Conservation (phyloP, 176 grass and related monocot species). For the Aechmea fasciata region DNA sequence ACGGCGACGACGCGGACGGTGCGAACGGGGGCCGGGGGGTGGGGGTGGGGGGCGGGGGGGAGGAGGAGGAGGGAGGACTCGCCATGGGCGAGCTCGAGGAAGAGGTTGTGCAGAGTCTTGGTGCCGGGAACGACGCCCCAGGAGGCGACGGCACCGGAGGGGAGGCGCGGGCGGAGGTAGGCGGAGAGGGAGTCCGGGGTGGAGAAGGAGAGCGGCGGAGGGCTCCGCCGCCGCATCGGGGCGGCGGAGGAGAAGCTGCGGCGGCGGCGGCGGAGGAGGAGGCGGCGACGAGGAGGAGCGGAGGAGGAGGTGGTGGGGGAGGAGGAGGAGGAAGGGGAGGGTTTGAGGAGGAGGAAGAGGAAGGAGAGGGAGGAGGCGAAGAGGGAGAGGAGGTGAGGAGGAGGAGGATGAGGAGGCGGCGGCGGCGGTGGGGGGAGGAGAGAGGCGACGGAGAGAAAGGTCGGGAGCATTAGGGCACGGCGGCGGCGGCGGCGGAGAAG, state of each 20-base stretch:
- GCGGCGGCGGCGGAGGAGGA: conserved; percentile 54
- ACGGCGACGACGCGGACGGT: conserved; percentile 68
- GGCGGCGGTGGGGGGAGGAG: background rate
- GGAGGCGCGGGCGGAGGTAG: conserved; percentile 52
- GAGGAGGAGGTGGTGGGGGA: conserved; percentile 34
- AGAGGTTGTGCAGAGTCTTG: conserved; percentile 77
- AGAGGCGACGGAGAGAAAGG: conserved; percentile 13
- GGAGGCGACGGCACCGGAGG: conserved; percentile 28
- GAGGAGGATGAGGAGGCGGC: conserved; percentile 15
- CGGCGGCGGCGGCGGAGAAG: background rate
- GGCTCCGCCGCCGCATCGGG: conserved; percentile 28
- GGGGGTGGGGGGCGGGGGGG: background rate
- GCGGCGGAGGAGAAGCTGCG: conserved; percentile 31
- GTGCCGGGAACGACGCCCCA: conserved; percentile 62
- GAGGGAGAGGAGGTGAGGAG: conserved; percentile 48
- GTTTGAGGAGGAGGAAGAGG: conserved; percentile 20
- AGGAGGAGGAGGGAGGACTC: conserved; percentile 41
- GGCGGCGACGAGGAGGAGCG: conserved; percentile 18
- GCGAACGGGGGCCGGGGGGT: conserved; percentile 22
- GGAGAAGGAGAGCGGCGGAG: conserved; percentile 43
- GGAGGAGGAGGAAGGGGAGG: conserved; percentile 34
- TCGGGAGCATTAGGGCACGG: background rate
- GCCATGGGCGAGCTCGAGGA: conserved; percentile 73
- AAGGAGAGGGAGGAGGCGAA: conserved; percentile 43
- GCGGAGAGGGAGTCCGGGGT: conserved; percentile 53